A percentile compares a stretch with the other conserved stretches of the same genome.
Conservation (phyloP, 2,329 filamentous ascomycete species). For the Cladosporium sp. region DNA sequence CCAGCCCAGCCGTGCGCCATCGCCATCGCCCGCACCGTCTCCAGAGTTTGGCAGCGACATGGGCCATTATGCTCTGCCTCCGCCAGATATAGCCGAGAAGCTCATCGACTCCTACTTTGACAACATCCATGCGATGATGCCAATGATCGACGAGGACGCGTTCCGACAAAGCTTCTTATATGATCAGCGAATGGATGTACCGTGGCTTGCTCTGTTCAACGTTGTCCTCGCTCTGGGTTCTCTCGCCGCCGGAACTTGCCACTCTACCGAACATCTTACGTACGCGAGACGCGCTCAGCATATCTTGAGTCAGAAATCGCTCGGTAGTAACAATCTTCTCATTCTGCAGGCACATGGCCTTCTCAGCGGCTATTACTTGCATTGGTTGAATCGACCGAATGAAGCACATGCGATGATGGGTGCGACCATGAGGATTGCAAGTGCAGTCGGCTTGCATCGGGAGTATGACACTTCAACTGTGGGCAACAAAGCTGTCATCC, state of each 20-base stretch:
- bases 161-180: constrained; percentile 28
- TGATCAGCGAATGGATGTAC: constrained; percentile 23
- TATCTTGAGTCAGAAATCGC: constrained; percentile 23
- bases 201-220: constrained; percentile 27
- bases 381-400: constrained; percentile 28
- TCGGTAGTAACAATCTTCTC: constrained; percentile 26
- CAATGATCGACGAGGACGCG: constrained; percentile 27
- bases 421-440: constrained; percentile 27
- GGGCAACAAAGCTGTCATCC: constrained; percentile 37
- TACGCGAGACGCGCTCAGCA: constrained; percentile 26
- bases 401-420: constrained; percentile 28
- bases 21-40: constrained; percentile 31
- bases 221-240: constrained; percentile 28
- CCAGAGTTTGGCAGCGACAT: constrained; percentile 26
- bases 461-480: constrained; percentile 20
- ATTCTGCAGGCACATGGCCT: constrained; percentile 26
- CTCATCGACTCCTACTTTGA: constrained; percentile 27
- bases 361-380: constrained; percentile 28
- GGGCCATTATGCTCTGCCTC: constrained; percentile 5
- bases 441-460: constrained; percentile 26
- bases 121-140: constrained; percentile 27
- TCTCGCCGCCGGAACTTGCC: constrained; percentile 23
- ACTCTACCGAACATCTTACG: constrained; percentile 22
- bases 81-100: constrained; percentile 24
- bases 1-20: constrained; percentile 24